phyloP scores from a whole-genome alignment of 2,329 filamentous ascomycete species.

The Rasamsonia emersonii region DNA sequence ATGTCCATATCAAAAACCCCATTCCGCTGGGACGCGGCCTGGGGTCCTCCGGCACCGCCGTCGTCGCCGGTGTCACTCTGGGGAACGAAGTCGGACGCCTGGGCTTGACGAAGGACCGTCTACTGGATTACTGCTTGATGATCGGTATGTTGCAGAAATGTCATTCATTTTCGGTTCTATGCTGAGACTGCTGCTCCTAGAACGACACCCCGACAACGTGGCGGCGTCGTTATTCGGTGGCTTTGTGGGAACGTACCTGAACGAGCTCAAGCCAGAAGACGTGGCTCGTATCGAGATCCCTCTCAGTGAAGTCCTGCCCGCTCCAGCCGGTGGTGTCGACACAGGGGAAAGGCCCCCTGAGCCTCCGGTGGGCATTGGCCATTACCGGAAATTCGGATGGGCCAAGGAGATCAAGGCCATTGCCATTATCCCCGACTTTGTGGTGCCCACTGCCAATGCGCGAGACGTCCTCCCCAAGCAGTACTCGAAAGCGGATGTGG shows the following conservation, averaged over 20 bases:
- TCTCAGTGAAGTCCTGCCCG: slow-evolving; percentile 82
- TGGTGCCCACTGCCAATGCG: slow-evolving; percentile 88
- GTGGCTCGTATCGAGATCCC: slow-evolving; percentile 88
- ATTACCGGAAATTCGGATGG: slow-evolving; percentile 95
- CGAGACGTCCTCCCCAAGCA: slow-evolving; percentile 71
- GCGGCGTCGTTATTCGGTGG: slow-evolving; percentile 92
- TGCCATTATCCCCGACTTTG: slow-evolving; percentile 91
- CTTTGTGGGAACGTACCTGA: slow-evolving; percentile 93
- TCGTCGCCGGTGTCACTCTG: slow-evolving; percentile 89
- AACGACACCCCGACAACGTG: slow-evolving; percentile 89
- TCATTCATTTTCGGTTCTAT: too few relatives aligned
- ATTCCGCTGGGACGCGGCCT: slow-evolving; percentile 88
- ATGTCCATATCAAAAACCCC: slow-evolving; percentile 90
- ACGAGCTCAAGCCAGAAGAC: slow-evolving; percentile 82
- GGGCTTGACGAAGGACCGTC: slow-evolving; percentile 64
- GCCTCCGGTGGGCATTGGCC: slow-evolving; percentile 86
- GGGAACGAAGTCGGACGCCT: slow-evolving; percentile 82
- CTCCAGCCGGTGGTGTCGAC: slow-evolving; percentile 82
- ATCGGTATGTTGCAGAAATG: slow-evolving; percentile 72
- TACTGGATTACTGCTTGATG: slow-evolving; percentile 97
- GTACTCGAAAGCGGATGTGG: slow-evolving; percentile 75
- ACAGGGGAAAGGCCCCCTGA: slow-evolving; percentile 79
- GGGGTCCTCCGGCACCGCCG: slow-evolving; percentile 90
- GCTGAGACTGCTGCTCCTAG: too few relatives aligned
- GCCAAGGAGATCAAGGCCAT: slow-evolving; percentile 92